Evolutionary conservation across 345 rosid species (phyloP), one percentile per base, ranked within the genome.

Genomic region (Hevea brasiliensis): DNA sequence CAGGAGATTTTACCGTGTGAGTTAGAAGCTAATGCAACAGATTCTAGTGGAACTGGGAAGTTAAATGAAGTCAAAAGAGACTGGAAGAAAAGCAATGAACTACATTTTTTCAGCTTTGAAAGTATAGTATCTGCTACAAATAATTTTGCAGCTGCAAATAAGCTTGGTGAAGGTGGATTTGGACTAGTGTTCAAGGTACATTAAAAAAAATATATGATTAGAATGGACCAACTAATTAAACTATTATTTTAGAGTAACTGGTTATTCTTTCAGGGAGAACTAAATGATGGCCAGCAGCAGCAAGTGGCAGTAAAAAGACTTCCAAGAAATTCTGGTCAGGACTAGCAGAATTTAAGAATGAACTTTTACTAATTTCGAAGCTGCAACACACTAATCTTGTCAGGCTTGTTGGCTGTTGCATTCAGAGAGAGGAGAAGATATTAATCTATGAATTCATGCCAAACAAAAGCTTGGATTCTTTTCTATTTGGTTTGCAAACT

Each of bases 161-260:
- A 72, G 65, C 65, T 78, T 24, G 77, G 81, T n/a, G 65, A 73
- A 47, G 81, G 81, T 27, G 74, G 81, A 1, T 78, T 78, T 55
- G 81, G 81, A 18, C 47, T 60, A 1, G 81, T 73, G 44, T 73
- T 68, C 20, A 78, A 72, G 77, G 81, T 69, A 68, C 2, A 48
- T 5, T 29, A n/a, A n/a, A 29, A 42, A 64, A 21, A 51, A 64
- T n/a, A 42, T 42, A 21, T n/a, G 11, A 64, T 48, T 9, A 18
- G 6, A 35, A 17, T 8, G 12, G 29, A n/a, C n/a, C 3, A 44
- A 8, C 1, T n/a, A n/a, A n/a, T n/a, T n/a, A n/a, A 44, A 6
- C 44, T 41, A 44, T 10, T 44, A 10, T 62, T 7, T 40, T 40
- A 17, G 44, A 62, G 48, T 10, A 61, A 37, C 45, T 37, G 23